Base-by-base conservation (phyloP, 345 rosid species). In the Eucalyptus curtisii region DNA sequence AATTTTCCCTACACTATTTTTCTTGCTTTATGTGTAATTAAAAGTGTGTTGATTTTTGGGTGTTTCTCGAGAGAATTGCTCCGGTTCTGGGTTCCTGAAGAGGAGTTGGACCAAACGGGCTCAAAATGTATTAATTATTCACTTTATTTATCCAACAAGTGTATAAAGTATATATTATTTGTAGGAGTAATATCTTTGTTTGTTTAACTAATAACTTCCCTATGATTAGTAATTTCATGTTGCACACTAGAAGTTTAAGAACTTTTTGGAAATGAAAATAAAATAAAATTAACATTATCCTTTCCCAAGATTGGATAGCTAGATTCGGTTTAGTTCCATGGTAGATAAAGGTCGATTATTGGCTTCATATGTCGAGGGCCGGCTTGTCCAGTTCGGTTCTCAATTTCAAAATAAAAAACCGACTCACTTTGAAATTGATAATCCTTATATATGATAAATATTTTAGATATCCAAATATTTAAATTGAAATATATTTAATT, bases 1-100 rank as follows among this genome's bases (percentile, higher is more conserved):
- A 55, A 55, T 55, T 55, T 55, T 55, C 30, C 13, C 61, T 0
- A 55, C 61, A 24, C 11, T 24, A 55, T 0, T 55, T 55, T 55
- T 55, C 30, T 55, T 24, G 1, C 61, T 55, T 24, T 55, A 55
- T 55, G 59, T 55, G 2, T 24, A 57, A 57, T 24, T 57, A 25
- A 24, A 25, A 7, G 15, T 25, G 0, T 1, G 13, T 14, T 25
- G 27, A 0, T 59, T 25, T 25, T 25, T 59, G 13, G 15, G n/a
- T 59, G 66, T 12, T 0, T 59, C 2, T 59, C 2, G 4, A 25
- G 15, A 0, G 31, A 59, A 59, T 59, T 27, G 14, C 14, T 59
- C 7, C 0, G 0, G 4, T 10, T 10, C 2, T 59, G 0, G n/a
- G 11, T 25, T 25, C 19, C 0, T 0, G 0, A 27, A 27, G 66